A percentile compares a stretch with the other conserved stretches of the same genome.
Evolutionary conservation across 1,284 basidiomycete genomes (phyloP).

Genomic region (Takashimella tepidaria): DNA sequence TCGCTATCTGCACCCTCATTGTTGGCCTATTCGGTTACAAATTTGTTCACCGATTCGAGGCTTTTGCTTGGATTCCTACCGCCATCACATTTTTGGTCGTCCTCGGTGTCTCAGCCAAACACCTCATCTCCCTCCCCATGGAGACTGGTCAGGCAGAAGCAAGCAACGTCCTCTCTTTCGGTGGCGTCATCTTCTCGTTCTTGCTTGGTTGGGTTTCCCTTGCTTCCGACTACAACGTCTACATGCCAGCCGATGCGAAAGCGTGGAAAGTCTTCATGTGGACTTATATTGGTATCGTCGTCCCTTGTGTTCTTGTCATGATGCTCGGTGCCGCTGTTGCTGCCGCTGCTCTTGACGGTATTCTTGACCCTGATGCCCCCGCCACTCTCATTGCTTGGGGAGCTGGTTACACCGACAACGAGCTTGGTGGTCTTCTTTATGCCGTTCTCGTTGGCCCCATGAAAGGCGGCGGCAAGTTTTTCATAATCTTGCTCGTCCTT

Average conservation of each 20-base stretch:
- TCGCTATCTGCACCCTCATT: conserved; percentile 46
- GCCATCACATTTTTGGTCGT: conserved; percentile 45
- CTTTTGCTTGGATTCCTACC: conserved; percentile 49
- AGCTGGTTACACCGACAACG: conserved; percentile 23
- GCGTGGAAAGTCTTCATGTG: conserved; percentile 39
- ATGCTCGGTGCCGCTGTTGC: conserved; percentile 44
- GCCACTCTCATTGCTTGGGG: conserved; percentile 20
- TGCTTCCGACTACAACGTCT: conserved; percentile 47
- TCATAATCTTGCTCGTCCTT: conserved; percentile 39
- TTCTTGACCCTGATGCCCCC: conserved; percentile 1
- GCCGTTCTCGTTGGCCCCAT: conserved; percentile 40
- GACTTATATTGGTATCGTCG: conserved; percentile 44
- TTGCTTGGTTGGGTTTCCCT: conserved; percentile 44
- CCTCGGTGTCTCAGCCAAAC: conserved; percentile 34
- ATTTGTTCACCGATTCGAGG: conserved; percentile 47
- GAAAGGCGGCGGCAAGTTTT: conserved; percentile 34
- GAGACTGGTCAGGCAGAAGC: conserved; percentile 33
- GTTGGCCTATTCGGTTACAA: conserved; percentile 51
- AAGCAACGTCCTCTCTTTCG: conserved; percentile 43
- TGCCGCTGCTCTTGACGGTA: conserved; percentile 33
- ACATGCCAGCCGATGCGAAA: conserved; percentile 44
- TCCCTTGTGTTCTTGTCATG: conserved; percentile 45
- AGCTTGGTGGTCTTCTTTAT: conserved; percentile 45
- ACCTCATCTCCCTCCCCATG: conserved; percentile 32
- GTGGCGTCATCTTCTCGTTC: conserved; percentile 35